Conservation (phyloP, 2,329 filamentous ascomycete genomes). For the Ceratocystis colombiana region DNA sequence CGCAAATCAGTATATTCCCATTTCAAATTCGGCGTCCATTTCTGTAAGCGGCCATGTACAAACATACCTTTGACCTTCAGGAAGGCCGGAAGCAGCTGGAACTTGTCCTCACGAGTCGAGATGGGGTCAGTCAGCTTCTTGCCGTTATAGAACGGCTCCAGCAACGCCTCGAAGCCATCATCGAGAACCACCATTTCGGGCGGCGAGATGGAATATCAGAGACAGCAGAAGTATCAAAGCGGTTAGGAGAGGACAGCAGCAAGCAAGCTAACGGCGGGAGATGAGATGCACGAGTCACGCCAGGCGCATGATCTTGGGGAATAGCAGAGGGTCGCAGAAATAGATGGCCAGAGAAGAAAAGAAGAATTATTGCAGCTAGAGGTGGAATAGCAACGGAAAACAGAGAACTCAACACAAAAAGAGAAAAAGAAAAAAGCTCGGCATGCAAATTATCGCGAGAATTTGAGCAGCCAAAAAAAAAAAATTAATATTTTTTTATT, state of each 20-base stretch:
- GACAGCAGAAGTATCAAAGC: background rate
- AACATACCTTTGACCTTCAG: slow-evolving; percentile 79
- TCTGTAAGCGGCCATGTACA: background rate
- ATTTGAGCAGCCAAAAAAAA: background rate
- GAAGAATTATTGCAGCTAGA: background rate
- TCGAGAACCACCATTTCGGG: slow-evolving; percentile 44
- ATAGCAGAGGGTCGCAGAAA: background rate
- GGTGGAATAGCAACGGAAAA: background rate
- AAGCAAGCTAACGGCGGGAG: slow-evolving; percentile 2
- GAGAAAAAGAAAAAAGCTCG: background rate
- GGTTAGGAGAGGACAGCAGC: background rate
- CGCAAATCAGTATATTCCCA: too few species aligned
- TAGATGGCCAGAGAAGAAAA: background rate
- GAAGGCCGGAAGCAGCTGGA: slow-evolving; percentile 94
- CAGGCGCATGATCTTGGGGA: background rate
- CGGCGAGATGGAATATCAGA: background rate
- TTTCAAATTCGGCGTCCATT: background rate
- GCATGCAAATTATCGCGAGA: background rate
- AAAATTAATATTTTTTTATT: too few species aligned
- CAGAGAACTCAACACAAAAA: background rate
- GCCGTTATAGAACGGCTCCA: slow-evolving; percentile 58
- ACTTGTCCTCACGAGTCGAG: slow-evolving; percentile 71
- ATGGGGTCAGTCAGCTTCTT: slow-evolving; percentile 57
- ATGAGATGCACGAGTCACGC: background rate
- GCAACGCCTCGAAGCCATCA: slow-evolving; percentile 55